Conservation (phyloP, 1,284 basidiomycete genomes). For the Cutaneotrichosporon sp. region DNA sequence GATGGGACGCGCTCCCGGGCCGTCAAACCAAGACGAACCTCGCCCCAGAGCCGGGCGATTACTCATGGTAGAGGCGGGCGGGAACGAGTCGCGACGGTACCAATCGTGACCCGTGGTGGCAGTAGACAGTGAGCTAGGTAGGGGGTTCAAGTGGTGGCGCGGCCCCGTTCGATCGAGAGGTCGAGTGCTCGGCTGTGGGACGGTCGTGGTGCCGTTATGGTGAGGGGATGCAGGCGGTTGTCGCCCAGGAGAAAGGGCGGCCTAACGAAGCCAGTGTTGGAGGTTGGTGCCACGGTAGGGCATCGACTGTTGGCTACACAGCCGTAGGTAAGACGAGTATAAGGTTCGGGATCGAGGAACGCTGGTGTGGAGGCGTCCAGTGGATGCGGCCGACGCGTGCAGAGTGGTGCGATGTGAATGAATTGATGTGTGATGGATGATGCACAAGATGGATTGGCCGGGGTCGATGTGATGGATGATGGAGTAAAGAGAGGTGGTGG, state of each 20-base stretch:
- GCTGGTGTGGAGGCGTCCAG: neutral
- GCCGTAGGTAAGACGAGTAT: neutral
- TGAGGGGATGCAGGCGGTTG: neutral
- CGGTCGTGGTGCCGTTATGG: neutral
- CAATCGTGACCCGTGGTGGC: neutral
- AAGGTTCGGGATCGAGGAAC: neutral
- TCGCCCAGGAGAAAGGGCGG: neutral
- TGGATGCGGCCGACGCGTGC: neutral
- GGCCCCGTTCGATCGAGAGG: neutral
- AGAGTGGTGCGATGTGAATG: neutral
- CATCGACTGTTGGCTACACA: neutral
- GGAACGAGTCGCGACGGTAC: neutral
- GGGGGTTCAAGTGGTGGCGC: neutral
- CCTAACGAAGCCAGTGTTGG: neutral
- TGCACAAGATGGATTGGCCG: neutral
- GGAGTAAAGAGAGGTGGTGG: neutral
- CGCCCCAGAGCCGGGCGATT: conserved; percentile 8
- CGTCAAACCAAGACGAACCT: conserved; percentile 23
- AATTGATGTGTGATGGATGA: neutral
- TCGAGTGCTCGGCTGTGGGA: neutral
- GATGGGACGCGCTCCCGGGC: conserved; percentile 32
- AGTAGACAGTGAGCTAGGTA: neutral
- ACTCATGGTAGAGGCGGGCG: conserved; percentile 5
- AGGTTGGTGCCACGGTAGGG: neutral
- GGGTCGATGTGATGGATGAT: neutral